Percentiles rank a stretch among this genome's conserved stretches.
Conservation (phyloP, 108 stramenopile species). For the Cyclotella choctawhatcheeana region DNA sequence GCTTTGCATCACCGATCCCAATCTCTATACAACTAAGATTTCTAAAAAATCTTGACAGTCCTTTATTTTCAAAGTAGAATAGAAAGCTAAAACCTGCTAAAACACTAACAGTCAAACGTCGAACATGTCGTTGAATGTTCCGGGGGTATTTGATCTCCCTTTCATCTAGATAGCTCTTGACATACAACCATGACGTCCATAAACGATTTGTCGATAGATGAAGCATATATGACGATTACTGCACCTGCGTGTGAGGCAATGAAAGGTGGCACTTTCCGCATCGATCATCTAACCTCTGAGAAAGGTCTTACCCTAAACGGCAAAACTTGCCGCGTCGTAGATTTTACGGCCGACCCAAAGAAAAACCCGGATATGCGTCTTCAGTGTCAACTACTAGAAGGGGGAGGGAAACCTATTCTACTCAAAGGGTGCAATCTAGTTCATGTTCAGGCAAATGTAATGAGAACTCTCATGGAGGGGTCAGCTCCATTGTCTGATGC, state of each 20-base stretch:
- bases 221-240: not conserved
- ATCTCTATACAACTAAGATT: too few species aligned
- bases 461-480: constrained; percentile 14
- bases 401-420: constrained; percentile 1
- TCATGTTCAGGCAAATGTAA: constrained; percentile 5
- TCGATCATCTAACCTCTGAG: constrained; percentile 19
- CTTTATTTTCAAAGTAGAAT: too few species aligned
- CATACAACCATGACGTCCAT: not conserved
- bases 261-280: constrained; percentile 1
- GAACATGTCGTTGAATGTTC: too few species aligned
- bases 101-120: not conserved
- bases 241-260: constrained; percentile 3
- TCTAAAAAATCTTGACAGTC: too few species aligned
- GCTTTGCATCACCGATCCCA: too few species aligned
- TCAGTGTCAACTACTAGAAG: constrained; percentile 8
- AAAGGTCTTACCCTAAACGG: constrained; percentile 25
- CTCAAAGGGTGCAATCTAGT: constrained; percentile 20
- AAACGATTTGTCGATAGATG: not conserved
- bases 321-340: constrained; percentile 24
- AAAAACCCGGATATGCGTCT: constrained; percentile 18
- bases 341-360: not conserved
- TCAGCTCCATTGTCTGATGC: constrained; percentile 16
- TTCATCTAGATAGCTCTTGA: too few species aligned
- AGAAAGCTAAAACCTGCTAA: too few species aligned
- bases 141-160: too few species aligned